These are phyloP conservation scores for Sextonia rubra DNA, from an alignment of 164 flowering plant genomes.

Conservation along the genomic window DNA sequence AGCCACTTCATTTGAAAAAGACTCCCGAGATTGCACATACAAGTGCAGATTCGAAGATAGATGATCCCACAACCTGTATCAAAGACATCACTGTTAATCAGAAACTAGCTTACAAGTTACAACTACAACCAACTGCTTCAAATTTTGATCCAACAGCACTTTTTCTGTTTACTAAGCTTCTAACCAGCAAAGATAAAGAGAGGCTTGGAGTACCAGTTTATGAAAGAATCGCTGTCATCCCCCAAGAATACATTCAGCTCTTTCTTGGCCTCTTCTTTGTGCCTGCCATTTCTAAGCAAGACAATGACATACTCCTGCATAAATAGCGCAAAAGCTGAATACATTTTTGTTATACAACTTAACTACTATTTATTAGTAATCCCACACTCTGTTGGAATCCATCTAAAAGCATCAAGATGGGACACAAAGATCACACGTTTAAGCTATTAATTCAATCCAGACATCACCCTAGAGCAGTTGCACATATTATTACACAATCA, in stretches of 20 bases:
- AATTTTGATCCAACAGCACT: background rate
- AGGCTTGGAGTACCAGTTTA: conserved; percentile 55
- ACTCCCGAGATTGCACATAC: conserved; percentile 44
- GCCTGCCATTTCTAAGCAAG: conserved; percentile 80
- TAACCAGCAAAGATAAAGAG: background rate
- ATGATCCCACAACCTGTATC: conserved; percentile 91
- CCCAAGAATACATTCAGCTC: conserved; percentile 92
- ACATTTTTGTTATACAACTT: background rate
- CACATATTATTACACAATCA: background rate
- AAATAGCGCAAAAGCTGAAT: conserved; percentile 9
- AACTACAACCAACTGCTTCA: background rate
- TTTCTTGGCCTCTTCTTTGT: conserved; percentile 72
- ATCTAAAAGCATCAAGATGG: background rate
- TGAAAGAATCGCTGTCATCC: conserved; percentile 75
- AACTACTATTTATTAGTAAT: background rate
- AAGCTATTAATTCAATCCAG: background rate
- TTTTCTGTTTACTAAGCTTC: background rate
- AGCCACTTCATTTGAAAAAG: conserved; percentile 32
- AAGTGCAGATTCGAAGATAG: conserved; percentile 51
- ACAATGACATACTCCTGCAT: conserved; percentile 95
- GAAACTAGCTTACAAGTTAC: conserved; percentile 6
- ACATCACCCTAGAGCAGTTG: background rate
- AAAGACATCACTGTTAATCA: background rate
- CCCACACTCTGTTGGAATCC: background rate
- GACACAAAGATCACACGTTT: background rate